Base-by-base conservation (phyloP, 352 stramenopile species). In the Phytophthora cryptogea region DNA sequence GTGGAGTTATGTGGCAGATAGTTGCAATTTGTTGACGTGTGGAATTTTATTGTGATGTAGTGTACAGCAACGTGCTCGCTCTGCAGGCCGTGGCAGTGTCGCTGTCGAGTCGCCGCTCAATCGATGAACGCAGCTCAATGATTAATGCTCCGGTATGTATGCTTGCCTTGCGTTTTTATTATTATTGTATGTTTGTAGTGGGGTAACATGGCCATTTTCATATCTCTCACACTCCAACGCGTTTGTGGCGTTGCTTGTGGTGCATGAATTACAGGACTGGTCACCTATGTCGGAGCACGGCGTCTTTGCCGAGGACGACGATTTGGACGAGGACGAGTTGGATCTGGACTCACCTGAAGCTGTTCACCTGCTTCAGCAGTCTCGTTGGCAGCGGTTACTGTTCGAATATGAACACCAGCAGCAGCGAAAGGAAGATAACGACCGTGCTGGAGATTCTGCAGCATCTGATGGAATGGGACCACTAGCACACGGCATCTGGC, bases 41-140 rank as follows among this genome's bases (percentile, higher is more conserved):
- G 43, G 17, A 32, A 11, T 52, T 48, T 11, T 42, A 23, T 42
- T 64, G 16, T 45, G 30, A 42, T 4, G 48, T 43, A 95, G 86
- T 95, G 8, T 95, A 92, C 39, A 78, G 72, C 45, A 92, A 90
- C 59, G 86, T 95, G 13, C 64, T 93, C 3, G 73, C 84, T 10
- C 54, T 95, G n/a, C 83, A 95, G 36, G 67, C 59, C 2, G 82
- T 89, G 46, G 82, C 82, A 0, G 74, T 93, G 27, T 76, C 74
- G n/a, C 74, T 93, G 27, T 93, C 83, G 2, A 84, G 82, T 44
- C 80, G 85, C 4, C 77, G 86, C 16, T 92, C 86, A 3, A 90
- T 92, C 48, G 82, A 95, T 55, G 82, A 90, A 27, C 81, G 86
- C 20, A 90, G 80, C 50, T 90, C 78, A 0, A 75, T 88, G 16